phyloP scores from a whole-genome alignment of 2,329 filamentous ascomycete species.

The Exserohilum turcica region DNA sequence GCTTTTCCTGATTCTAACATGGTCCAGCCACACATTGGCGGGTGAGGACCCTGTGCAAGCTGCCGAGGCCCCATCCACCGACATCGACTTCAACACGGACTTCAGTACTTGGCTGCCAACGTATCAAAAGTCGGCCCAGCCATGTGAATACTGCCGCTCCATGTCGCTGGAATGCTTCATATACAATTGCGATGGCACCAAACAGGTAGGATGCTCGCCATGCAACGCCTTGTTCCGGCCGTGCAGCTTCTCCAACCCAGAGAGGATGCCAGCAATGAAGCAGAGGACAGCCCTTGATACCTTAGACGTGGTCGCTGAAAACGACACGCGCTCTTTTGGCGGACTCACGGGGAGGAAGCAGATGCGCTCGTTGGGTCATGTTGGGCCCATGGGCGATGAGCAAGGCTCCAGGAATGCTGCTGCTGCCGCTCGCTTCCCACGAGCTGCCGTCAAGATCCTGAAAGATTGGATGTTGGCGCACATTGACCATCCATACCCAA shows the following conservation, averaged over 20 bases:
- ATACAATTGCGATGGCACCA: constrained; percentile 45
- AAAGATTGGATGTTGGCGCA: constrained; percentile 86
- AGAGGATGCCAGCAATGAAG: constrained; percentile 35
- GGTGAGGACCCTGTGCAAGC: constrained; percentile 8
- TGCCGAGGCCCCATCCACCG: constrained; percentile 10
- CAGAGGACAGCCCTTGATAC: constrained; percentile 52
- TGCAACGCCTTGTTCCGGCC: constrained; percentile 56
- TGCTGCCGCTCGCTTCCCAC: constrained; percentile 65
- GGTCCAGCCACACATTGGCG: constrained; percentile 4
- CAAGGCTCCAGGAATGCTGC: constrained; percentile 42
- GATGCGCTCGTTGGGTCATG: constrained; percentile 43
- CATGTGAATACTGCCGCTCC: constrained; percentile 56
- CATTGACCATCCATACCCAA: constrained; percentile 83
- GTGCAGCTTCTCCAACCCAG: constrained; percentile 53
- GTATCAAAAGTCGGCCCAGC: constrained; percentile 52
- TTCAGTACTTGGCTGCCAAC: constrained; percentile 55
- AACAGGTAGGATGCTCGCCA: constrained; percentile 51
- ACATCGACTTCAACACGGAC: constrained; percentile 46
- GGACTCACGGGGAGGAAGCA: constrained; percentile 48
- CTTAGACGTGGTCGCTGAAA: constrained; percentile 54
- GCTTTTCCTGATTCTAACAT: constrained; percentile 11
- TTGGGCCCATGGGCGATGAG: constrained; percentile 42
- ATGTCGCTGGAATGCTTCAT: constrained; percentile 56
- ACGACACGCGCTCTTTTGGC: constrained; percentile 40
- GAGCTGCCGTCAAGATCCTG: constrained; percentile 77